phyloP scores from a whole-genome alignment of 495 filamentous ascomycete species.

The Penicillium malachiteum region DNA sequence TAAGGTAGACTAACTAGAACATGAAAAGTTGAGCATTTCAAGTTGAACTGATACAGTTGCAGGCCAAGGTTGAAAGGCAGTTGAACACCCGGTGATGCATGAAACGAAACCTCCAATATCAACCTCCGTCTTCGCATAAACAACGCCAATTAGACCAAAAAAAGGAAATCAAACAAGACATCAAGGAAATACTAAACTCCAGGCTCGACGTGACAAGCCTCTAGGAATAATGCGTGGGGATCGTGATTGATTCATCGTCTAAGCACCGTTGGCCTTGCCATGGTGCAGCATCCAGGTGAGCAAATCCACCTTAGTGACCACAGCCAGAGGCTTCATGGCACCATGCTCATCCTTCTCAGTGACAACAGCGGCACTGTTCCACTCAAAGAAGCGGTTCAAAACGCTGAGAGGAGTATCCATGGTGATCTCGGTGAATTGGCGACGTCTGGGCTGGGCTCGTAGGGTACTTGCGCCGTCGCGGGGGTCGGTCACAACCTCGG shows the following conservation, averaged over 20 bases:
- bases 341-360: conserved; percentile 66
- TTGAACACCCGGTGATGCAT: too few species aligned
- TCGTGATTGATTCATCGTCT: conserved; percentile 1
- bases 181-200: neutral
- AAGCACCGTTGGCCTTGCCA: conserved; percentile 28
- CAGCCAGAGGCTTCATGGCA: conserved; percentile 75
- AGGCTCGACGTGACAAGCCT: neutral
- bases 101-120: neutral
- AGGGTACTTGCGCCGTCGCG: conserved; percentile 34
- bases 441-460: conserved; percentile 36
- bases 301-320: conserved; percentile 96
- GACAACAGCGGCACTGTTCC: conserved; percentile 93
- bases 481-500: conserved; percentile 85
- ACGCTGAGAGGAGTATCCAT: conserved; percentile 80
- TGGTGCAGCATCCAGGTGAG: conserved; percentile 89
- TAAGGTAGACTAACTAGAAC: too few species aligned
- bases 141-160: neutral
- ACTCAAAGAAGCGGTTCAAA: conserved; percentile 90
- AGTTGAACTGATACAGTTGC: too few species aligned
- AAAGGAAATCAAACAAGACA: neutral
- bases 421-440: conserved; percentile 91
- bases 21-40: too few species aligned
- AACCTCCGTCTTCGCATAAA: neutral
- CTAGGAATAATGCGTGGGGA: conserved; percentile 11
- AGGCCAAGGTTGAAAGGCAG: too few species aligned